Conservation (phyloP, 768 basidiomycete species). For the Russula emetica region DNA sequence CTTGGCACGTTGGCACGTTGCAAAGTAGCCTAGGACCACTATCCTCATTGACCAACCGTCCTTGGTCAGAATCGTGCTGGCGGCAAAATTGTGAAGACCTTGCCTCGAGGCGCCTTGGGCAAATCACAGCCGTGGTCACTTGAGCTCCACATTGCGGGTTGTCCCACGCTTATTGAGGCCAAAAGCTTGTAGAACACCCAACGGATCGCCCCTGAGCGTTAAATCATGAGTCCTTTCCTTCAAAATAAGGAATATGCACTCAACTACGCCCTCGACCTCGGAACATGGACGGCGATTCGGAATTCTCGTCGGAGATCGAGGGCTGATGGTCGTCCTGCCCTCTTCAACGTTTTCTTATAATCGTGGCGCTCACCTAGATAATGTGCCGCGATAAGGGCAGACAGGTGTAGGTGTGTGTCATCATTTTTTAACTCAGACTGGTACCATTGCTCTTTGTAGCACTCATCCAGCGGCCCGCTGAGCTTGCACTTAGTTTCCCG, state of each 20-base stretch:
- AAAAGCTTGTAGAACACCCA: neutral
- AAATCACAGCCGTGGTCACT: constrained; percentile 4
- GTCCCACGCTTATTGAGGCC: neutral
- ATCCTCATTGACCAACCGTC: neutral
- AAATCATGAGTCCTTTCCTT: neutral
- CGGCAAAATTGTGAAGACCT: neutral
- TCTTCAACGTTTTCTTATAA: neutral
- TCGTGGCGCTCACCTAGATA: constrained; percentile 3
- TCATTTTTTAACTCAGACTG: constrained; percentile 14
- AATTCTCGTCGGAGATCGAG: neutral
- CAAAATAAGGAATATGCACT: neutral
- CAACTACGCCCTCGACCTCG: neutral
- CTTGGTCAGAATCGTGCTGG: neutral
- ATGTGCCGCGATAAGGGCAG: constrained; percentile 9
- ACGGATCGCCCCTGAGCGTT: neutral
- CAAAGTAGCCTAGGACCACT: neutral
- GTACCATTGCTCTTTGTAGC: neutral
- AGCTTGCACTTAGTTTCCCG: constrained; percentile 5
- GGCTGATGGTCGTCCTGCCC: constrained; percentile 1
- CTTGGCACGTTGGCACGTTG: too few species aligned
- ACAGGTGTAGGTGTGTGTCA: neutral
- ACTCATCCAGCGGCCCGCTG: constrained; percentile 6
- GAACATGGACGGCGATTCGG: neutral
- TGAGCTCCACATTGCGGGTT: neutral
- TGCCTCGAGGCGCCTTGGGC: constrained; percentile 1